These are phyloP conservation scores for Tetratostichococcus sp. DNA, from an alignment of 139 green algal genomes.

Conservation along the genomic window DNA sequence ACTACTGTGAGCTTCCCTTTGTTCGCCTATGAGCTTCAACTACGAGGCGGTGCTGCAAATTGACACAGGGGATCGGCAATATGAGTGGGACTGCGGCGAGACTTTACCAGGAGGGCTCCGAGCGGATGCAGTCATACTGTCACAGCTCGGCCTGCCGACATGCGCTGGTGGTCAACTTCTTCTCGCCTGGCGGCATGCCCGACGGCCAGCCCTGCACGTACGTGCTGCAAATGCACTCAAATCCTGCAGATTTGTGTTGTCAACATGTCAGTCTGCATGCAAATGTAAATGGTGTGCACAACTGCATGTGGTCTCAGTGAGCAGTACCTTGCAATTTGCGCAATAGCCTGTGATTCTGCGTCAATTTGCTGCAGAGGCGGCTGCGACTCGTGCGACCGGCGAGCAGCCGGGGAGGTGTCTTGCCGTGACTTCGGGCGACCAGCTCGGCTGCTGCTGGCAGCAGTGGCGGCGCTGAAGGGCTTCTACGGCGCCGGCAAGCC, in stretches of 20 bases:
- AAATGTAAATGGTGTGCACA: too few relatives aligned
- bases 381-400: constrained; percentile 26
- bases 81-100: background rate
- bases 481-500: constrained; percentile 22
- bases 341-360: too few relatives aligned
- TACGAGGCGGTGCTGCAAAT: too few relatives aligned
- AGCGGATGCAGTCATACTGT: background rate
- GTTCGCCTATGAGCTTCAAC: too few relatives aligned
- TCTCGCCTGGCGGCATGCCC: constrained; percentile 12
- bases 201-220: background rate
- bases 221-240: too few relatives aligned
- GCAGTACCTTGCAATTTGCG: too few relatives aligned
- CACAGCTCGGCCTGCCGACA: constrained; percentile 35
- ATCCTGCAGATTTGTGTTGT: too few relatives aligned
- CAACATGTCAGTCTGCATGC: too few relatives aligned
- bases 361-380: constrained; percentile 16
- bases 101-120: background rate
- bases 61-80: background rate
- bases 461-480: constrained; percentile 8
- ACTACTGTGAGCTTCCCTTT: too few relatives aligned
- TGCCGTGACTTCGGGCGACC: constrained; percentile 8
- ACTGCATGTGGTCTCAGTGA: too few relatives aligned
- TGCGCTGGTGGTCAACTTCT: constrained; percentile 40
- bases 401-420: background rate
- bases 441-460: constrained; percentile 21